phyloP scores from a whole-genome alignment of 805 yeast genomes.

The Starmera amethionina region DNA sequence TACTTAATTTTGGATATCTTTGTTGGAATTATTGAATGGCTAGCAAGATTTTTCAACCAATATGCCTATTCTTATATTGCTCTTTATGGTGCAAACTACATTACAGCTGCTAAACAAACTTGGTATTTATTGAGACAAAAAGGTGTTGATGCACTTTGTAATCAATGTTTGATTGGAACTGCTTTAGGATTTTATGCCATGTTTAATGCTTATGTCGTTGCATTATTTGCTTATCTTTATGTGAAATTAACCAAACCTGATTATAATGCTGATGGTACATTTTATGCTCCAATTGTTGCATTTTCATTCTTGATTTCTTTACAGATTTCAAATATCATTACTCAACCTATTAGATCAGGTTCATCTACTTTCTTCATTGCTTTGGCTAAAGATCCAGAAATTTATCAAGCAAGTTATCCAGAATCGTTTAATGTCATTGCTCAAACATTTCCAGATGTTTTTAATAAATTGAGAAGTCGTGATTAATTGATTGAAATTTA shows the following conservation, averaged over 20 bases:
- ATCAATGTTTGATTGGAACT: conserved; percentile 73
- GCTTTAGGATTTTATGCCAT: conserved; percentile 70
- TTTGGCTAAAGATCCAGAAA: conserved; percentile 76
- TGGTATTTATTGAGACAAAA: conserved; percentile 67
- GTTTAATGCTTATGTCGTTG: conserved; percentile 59
- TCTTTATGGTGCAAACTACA: conserved; percentile 71
- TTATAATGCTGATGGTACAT: conserved; percentile 49
- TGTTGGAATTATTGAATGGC: conserved; percentile 63
- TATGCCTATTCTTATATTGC: conserved; percentile 86
- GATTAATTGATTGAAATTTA: too few species aligned
- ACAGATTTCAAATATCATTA: conserved; percentile 65
- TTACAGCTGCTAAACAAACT: conserved; percentile 72
- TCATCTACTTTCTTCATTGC: conserved; percentile 79
- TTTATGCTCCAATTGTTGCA: conserved; percentile 65
- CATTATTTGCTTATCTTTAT: conserved; percentile 55
- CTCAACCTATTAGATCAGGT: conserved; percentile 72
- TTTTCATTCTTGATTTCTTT: conserved; percentile 64
- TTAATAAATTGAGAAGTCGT: conserved; percentile 34
- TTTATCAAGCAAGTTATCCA: conserved; percentile 66
- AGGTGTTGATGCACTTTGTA: conserved; percentile 78
- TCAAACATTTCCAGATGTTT: conserved; percentile 58
- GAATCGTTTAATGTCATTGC: conserved; percentile 54
- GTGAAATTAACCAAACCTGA: conserved; percentile 58
- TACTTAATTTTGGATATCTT: conserved; percentile 47
- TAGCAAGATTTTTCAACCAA: conserved; percentile 77